A percentile compares a stretch with the other conserved stretches of the same genome.
phyloP scores from a whole-genome alignment of 805 yeast species.

The Ogataea ganodermae region DNA sequence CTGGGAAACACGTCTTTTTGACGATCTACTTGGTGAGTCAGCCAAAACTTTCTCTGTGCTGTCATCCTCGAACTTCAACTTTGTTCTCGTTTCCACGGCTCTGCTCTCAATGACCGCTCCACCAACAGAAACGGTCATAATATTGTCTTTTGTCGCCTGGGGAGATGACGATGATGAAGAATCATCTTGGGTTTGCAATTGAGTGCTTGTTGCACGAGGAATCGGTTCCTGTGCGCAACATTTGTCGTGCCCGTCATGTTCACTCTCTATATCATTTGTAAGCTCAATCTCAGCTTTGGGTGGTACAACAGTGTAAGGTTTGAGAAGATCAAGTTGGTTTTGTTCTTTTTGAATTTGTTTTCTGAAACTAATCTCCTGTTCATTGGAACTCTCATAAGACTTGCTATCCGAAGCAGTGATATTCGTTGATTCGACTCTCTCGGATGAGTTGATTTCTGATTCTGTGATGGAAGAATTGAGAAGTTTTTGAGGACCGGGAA shows the following conservation, averaged over 20 bases:
- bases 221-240: background rate
- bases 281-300: background rate
- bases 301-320: background rate
- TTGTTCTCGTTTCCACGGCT: background rate
- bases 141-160: slow-evolving; percentile 5
- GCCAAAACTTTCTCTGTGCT: background rate
- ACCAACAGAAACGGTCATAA: slow-evolving; percentile 11
- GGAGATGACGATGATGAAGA: background rate
- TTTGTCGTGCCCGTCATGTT: background rate
- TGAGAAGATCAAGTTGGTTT: slow-evolving; percentile 7
- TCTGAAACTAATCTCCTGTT: background rate
- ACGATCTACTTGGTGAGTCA: background rate
- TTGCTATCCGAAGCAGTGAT: no score
- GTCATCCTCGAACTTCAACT: slow-evolving; percentile 6
- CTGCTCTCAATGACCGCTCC: slow-evolving; percentile 8
- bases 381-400: no score
- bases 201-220: slow-evolving; percentile 1
- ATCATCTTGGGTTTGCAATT: background rate
- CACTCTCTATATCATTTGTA: background rate
- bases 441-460: background rate
- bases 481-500: no score
- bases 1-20: slow-evolving; percentile 1
- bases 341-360: slow-evolving; percentile 6
- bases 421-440: no score
- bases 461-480: no score